Conservation (phyloP, 345 rosid genomes). For the Psidium guajava region DNA sequence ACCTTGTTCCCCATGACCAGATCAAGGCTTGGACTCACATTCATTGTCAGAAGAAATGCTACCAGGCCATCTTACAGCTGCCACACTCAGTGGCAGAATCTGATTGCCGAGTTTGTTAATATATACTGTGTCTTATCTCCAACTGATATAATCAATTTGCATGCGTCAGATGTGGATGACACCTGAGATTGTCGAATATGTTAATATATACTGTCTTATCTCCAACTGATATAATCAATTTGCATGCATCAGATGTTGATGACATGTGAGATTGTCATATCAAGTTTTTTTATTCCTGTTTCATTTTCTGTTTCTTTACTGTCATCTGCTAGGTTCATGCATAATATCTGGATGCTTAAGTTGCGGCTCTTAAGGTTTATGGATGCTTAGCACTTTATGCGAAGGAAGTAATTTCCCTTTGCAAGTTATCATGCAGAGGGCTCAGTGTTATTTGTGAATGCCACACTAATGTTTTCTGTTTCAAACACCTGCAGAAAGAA, state of each 20-base stretch:
- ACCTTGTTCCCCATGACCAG: constrained; percentile 48
- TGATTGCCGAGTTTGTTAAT: constrained; percentile 29
- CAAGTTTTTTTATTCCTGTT: not conserved
- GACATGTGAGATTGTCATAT: not conserved
- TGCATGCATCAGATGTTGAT: not conserved
- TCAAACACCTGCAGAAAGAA: constrained; percentile 33
- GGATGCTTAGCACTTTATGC: not conserved
- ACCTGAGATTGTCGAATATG: not conserved
- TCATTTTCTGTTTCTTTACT: not conserved
- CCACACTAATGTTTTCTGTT: not conserved
- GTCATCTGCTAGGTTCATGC: not conserved
- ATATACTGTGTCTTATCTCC: not conserved
- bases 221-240: no score
- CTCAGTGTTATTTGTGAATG: not conserved
- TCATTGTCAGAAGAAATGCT: constrained; percentile 33
- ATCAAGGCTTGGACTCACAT: constrained; percentile 53
- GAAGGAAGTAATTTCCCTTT: not conserved
- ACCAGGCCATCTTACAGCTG: constrained; percentile 14
- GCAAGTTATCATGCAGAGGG: not conserved
- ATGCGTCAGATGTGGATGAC: not conserved
- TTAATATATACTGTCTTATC: not conserved
- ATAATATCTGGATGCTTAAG: not conserved
- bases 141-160: not conserved
- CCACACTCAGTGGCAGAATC: constrained; percentile 19
- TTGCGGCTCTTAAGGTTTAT: not conserved